Evolutionary conservation across 2,329 filamentous ascomycete genomes (phyloP).

Genomic region (Parastagonospora nodorum): DNA sequence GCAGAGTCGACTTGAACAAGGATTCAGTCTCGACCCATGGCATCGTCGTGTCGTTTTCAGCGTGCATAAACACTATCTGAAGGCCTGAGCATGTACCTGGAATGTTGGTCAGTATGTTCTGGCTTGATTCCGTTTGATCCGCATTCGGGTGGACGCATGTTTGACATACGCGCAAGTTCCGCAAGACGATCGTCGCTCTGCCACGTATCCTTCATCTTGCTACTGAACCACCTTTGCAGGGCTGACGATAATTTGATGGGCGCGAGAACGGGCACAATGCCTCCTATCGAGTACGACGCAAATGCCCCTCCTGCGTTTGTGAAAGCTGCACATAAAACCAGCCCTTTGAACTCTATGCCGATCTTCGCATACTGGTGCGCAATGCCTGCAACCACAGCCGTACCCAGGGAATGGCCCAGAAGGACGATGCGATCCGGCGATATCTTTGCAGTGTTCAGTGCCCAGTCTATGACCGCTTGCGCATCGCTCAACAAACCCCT

Average conservation of each 20-base stretch:
- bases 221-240: slow-evolving; percentile 66
- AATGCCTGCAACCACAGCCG: slow-evolving; percentile 77
- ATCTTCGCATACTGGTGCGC: slow-evolving; percentile 69
- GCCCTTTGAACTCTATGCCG: slow-evolving; percentile 73
- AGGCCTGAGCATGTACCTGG: slow-evolving; percentile 22
- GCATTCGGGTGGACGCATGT: not conserved
- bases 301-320: slow-evolving; percentile 75
- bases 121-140: not conserved
- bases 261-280: slow-evolving; percentile 75
- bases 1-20: slow-evolving; percentile 34
- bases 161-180: slow-evolving; percentile 53
- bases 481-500: slow-evolving; percentile 80
- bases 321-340: slow-evolving; percentile 81
- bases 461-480: slow-evolving; percentile 74
- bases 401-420: slow-evolving; percentile 86
- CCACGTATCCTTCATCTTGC: slow-evolving; percentile 79
- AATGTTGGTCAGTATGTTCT: slow-evolving; percentile 6
- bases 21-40: slow-evolving; percentile 42
- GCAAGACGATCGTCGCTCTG: slow-evolving; percentile 69
- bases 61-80: slow-evolving; percentile 40
- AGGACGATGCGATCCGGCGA: slow-evolving; percentile 76
- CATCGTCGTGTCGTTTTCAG: slow-evolving; percentile 42
- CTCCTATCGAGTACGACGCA: slow-evolving; percentile 76
- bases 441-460: slow-evolving; percentile 68
- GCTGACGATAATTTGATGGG: slow-evolving; percentile 71